Base-by-base conservation (phyloP, 2,329 filamentous ascomycete genomes). In the Knufia fluminis region DNA sequence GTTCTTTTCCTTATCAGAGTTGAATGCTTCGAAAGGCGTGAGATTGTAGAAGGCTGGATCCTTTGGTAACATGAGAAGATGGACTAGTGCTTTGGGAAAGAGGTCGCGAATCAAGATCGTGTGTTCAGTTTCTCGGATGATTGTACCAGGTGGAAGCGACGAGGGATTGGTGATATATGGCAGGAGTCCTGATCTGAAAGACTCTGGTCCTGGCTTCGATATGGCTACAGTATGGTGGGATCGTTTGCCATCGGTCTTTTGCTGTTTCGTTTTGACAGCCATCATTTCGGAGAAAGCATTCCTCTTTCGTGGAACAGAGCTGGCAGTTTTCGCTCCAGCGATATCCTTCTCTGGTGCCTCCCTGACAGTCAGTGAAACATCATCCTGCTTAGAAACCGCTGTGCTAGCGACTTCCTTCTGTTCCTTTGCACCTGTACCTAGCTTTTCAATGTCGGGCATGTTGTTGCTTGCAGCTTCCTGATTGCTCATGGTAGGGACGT, bases 51-150 rank as follows among this genome's bases (percentile, higher is more conserved):
- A 78, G 2, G 64, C 60, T 1, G 72, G 62, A 35, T 84, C 78
- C 44, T 90, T 84, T 4, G 90, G 87, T 3, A 97, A 79, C n/a
- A 97, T 78, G 2, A 98, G 84, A 1, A 87, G 75, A 69, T 98
- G 92, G 3, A 96, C 74, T 2, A 78, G 80, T 2, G 86, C 79
- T 67, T 97, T 98, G 7, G 92, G 90, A 63, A 80, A 98, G 53
- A 80, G 72, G 69, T 98, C 92, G 59, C 83, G 76, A 64, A 97
- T 86, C 17, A 82, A 77, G 45, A 90, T 85, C 57, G 84, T 87
- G 52, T 80, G 69, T n/a, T 78, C 72, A 55, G 79, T 78, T 65
- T 82, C 72, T 6, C 24, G 31, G 61, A 80, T 82, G 48, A 92
- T 72, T 1, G 89, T 77, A 7, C 76, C 69, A 3, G 73, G 57